Evolutionary conservation across 1,139 yeast species (phyloP), one percentile per base, ranked within the genome.

Genomic region (Lodderomyces jiufengensis): DNA sequence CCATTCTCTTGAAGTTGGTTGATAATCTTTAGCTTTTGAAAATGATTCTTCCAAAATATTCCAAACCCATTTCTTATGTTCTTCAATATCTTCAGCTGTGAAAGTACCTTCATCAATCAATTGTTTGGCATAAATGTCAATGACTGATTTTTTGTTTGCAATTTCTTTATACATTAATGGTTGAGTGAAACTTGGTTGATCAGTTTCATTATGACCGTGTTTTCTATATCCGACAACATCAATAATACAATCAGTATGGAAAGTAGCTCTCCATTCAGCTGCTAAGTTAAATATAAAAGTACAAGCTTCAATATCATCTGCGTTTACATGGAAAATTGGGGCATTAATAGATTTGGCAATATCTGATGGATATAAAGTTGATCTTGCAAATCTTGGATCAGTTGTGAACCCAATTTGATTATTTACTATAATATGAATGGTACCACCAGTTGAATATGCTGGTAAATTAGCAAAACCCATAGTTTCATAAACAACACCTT

Each of bases 391-490:
- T 71, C 96, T 78, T 51, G 99, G 98, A 63, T 92, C 97, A 36
- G 99, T 92, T 48, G 99, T 92, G 78, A 92, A 92, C 66, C 99
- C 99, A 62, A 92, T 92, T 76, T 92, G 99, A 72, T 92, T 92
- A 69, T 94, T 94, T 48, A 92, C 88, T 56, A 92, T 90, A 49
- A 92, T 78, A 66, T 92, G 98, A 49, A 92, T 75, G 39, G 97
- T 88, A 76, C 99, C 99, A 72, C 99, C 99, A 36, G 97, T 90
- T 39, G 96, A 80, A 70, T 87, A 92, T 47, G 92, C 95, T 48
- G 97, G 97, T 59, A 92, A 76, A 54, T 80, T 79, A 50, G 86
- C 80, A 70, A 92, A 84, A 42, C 97, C 97, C 84, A 92, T 83
- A 39, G 98, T 88, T 72, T 92, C 99, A 65, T 92, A 92, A 45